Evolutionary conservation across 768 basidiomycete genomes (phyloP), one percentile per base, ranked within the genome.

Genomic region (Mycena pura): DNA sequence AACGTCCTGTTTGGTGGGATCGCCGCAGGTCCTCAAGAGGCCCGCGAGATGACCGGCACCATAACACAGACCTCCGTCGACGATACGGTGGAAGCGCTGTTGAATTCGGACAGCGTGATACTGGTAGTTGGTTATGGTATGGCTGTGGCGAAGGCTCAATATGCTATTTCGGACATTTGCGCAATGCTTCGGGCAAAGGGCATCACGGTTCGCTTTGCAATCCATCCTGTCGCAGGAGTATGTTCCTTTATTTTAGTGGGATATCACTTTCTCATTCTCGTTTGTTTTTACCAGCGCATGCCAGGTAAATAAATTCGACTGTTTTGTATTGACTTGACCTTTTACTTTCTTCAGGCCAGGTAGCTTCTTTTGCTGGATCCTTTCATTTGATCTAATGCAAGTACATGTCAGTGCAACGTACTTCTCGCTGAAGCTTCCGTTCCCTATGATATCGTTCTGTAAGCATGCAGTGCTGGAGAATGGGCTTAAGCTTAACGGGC

Each of bases 1-100:
- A 95, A 95, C 64, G 93, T 95, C 17, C 80, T 95, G 9, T 95
- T 95, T 70, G 93, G 93, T 38, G 93, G 93, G n/a, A 90, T 93
- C 28, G 80, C 88, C 4, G 74, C 85, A 10, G 78, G 78, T 11
- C 78, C 85, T 8, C 74, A 76, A 5, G 86, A 89, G 60, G 77
- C 80, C 5, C 84, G 88, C 46, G 89, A 92, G 74, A 92, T 94
- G n/a, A 92, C 93, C 67, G 93, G 93, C 15, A 80, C 84, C 1
- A 87, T 95, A 41, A 91, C 89, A 4, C 85, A 90, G 70, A 91
- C 92, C 2, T 87, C 78, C 8, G 84, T 91, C 0, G 93, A 95
- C 25, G 93, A 95, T 55, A 87, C 90, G 1, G 90, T 89, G 0
- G 93, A 95, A 36, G 85, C 86, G 4, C 78, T 95, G 51, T 72